Base-by-base conservation (phyloP, 1,139 yeast genomes). In the Candida pseudocylindracea region DNA sequence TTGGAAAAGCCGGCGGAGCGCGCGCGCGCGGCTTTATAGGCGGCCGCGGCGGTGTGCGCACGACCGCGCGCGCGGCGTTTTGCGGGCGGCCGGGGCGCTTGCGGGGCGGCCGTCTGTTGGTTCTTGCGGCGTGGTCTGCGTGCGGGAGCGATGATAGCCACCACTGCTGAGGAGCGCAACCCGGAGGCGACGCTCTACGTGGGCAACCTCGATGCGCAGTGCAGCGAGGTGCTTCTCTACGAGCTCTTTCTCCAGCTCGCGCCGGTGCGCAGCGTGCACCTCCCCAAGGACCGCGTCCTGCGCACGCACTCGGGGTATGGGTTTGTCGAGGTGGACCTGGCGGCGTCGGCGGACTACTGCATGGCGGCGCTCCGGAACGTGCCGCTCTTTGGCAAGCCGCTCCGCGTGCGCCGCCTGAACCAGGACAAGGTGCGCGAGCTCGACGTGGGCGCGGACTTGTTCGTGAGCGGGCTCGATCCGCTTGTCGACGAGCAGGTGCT, bases 171-270 rank as follows among this genome's bases (percentile, higher is more conserved):
- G 20, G 20, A 15, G 20, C 20, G 20, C 20, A 15, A 15, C 20
- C 20, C 20, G 6, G 20, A 15, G 20, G 20, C 20, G 20, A 15
- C 93, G 1, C 51, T 85, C 3, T 88, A 81, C 47, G 65, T 85
- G 24, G 96, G 96, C 1, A 81, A 81, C 42, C 53, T 88, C 8
- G 94, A 80, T 40, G 69, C 72, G 2, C 64, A 67, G 32, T 92
- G 71, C 2, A 67, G 69, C 1, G 92, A 78, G 40, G 53, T 62
- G 2, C 43, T 76, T 12, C 50, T 91, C 33, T 80, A 74, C 46
- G 98, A 88, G 49, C 60, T 88, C 27, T 74, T 83, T 50, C 53
- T 79, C 10, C 98, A 88, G 48, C 73, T 80, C 34, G 91, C 92
- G 0, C 93, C 94, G 0, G 64, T 88, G 5, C 57, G 58, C 32